Evolutionary conservation across 2,329 filamentous ascomycete genomes (phyloP), one percentile per base, ranked within the genome.

Genomic region (Neofusicoccum cordaticola): DNA sequence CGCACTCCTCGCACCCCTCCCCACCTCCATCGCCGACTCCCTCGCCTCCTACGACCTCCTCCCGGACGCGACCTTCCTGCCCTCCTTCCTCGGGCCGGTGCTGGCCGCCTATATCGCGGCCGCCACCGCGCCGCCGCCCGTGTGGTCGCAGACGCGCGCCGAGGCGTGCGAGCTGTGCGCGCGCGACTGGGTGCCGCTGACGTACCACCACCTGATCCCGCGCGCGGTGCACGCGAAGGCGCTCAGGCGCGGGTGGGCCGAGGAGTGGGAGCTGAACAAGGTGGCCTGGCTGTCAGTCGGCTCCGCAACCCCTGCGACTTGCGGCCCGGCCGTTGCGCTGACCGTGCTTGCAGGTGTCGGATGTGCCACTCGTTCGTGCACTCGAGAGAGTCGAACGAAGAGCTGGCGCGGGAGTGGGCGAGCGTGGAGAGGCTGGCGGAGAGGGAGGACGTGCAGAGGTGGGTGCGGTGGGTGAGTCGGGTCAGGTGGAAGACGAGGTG

Each of bases 201-300:
- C 89, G 0, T 96, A 95, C 74, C 92, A 96, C 73, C 92, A 96
- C 78, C 80, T 96, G 48, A 93, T 96, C 62, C 92, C 92, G n/a
- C 85, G 87, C 45, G 84, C 85, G 48, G 88, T 92, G 66, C 92
- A 96, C 76, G 87, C 85, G 7, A 92, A 92, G 73, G 91, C 86
- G 3, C 74, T 92, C 44, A 92, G 90, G 80, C 82, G 91, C 47
- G 90, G 89, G 1, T 96, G 92, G 92, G 90, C 93, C 79, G 84
- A 84, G 3, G 86, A 87, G 67, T 90, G 91, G 75, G 85, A 88
- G 77, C 75, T 96, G 75, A 87, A 91, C 71, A 92, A 88, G 73
- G 92, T 95, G 19, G 92, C 92, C 12, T 96, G 92, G 92, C 77
- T 96, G 69, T 31, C 6, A 31, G 27, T 31, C 1, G 27, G 27